Conservation (phyloP, 495 filamentous ascomycete species). For the Bryoglossum gracile region DNA sequence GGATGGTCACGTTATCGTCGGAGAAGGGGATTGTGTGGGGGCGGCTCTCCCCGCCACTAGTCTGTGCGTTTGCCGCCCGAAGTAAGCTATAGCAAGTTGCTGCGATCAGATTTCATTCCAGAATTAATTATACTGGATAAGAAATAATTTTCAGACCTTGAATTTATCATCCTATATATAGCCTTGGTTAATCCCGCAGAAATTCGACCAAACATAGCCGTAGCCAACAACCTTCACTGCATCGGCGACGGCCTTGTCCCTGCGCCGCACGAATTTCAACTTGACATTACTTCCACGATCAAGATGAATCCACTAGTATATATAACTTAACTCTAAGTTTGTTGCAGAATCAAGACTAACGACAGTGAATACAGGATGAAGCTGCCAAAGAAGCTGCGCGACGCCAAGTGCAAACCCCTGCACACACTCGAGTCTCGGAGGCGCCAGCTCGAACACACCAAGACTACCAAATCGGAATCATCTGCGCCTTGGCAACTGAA, state of each 20-base stretch:
- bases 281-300: conserved; percentile 7
- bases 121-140: not conserved
- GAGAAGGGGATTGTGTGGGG: not conserved
- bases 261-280: conserved; percentile 2
- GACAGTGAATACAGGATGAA: conserved; percentile 12
- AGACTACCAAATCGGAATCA: conserved; percentile 15
- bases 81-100: not conserved
- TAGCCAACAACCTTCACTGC: not conserved
- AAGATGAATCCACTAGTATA: conserved; percentile 10
- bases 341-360: conserved; percentile 4
- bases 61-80: not conserved
- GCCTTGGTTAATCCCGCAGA: not conserved
- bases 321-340: conserved; percentile 9
- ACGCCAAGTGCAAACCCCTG: conserved; percentile 8
- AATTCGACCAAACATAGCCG: not conserved
- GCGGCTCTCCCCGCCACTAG: not conserved
- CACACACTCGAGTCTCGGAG: not conserved
- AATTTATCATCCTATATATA: not conserved
- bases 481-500: conserved; percentile 17
- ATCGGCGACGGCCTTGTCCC: conserved; percentile 1
- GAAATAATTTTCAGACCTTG: not conserved
- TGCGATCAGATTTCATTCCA: too few species aligned
- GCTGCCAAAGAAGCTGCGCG: conserved; percentile 7
- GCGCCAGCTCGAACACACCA: not conserved
- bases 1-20: not conserved